Evolutionary conservation across 129 eudicot species (phyloP).

Genomic region (Saussurea involucrata): DNA sequence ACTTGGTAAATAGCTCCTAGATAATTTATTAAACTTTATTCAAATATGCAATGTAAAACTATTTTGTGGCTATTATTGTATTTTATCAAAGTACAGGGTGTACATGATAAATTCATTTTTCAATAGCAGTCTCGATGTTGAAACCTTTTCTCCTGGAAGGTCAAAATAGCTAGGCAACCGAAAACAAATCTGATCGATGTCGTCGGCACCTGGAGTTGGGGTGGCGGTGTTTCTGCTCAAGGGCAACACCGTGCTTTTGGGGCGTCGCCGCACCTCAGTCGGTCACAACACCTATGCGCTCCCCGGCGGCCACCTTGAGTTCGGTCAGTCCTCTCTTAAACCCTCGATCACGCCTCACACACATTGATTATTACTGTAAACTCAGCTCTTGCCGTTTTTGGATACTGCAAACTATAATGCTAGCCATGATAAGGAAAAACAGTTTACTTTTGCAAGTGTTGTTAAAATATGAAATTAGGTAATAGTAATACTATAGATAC

Average conservation of each 20-base stretch:
- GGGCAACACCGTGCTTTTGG: slow-evolving; percentile 56
- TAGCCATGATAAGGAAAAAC: background rate
- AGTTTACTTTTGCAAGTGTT: background rate
- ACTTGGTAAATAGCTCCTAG: no score
- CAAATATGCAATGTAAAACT: background rate
- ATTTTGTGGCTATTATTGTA: background rate
- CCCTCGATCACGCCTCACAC: background rate
- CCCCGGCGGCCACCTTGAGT: slow-evolving; percentile 93
- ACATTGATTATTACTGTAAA: background rate
- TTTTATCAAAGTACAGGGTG: slow-evolving; percentile 2
- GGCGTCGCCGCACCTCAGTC: slow-evolving; percentile 69
- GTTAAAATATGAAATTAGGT: background rate
- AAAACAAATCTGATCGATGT: slow-evolving; percentile 5
- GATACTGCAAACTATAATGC: background rate
- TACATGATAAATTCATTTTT: background rate
- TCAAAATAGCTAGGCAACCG: background rate
- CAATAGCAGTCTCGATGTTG: background rate
- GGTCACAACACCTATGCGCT: slow-evolving; percentile 74
- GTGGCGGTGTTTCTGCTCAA: slow-evolving; percentile 74
- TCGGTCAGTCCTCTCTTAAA: slow-evolving; percentile 45
- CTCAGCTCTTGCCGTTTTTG: background rate
- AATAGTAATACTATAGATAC: background rate
- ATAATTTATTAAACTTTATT: background rate
- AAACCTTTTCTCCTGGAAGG: background rate
- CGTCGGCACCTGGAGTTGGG: slow-evolving; percentile 50